phyloP scores from a whole-genome alignment of 2,329 filamentous ascomycete species.

The Fusarium irregulare region DNA sequence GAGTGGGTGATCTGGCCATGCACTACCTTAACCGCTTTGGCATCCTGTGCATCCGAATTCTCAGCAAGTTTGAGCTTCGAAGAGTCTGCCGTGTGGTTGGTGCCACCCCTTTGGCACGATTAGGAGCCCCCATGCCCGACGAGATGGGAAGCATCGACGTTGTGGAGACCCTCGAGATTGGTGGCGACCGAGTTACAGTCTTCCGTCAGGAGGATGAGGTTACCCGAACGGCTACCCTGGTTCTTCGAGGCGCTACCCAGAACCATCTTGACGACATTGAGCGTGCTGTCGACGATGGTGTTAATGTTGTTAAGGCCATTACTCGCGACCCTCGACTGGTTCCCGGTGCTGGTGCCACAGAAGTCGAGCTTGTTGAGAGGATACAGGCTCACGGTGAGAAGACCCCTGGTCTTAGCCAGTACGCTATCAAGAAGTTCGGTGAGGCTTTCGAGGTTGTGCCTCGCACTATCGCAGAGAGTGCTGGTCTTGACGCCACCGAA shows the following conservation, averaged over 20 bases:
- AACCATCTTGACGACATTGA: slow-evolving; percentile 98
- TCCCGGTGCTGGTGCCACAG: slow-evolving; percentile 92
- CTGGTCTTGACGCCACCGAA: slow-evolving; percentile 96
- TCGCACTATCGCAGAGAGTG: slow-evolving; percentile 92
- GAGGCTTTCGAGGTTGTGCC: slow-evolving; percentile 98
- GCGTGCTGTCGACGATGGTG: slow-evolving; percentile 95
- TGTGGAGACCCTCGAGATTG: slow-evolving; percentile 97
- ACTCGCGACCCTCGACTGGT: slow-evolving; percentile 92
- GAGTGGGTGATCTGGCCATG: slow-evolving; percentile 93
- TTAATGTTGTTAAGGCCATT: slow-evolving; percentile 98
- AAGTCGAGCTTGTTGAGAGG: slow-evolving; percentile 92
- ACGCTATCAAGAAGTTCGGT: slow-evolving; percentile 96
- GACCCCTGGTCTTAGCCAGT: slow-evolving; percentile 91
- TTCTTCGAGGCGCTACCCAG: slow-evolving; percentile 94
- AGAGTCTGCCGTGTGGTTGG: slow-evolving; percentile 95
- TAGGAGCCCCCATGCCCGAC: slow-evolving; percentile 99
- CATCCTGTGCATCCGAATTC: slow-evolving; percentile 94
- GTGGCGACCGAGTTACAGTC: slow-evolving; percentile 96
- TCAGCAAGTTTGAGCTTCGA: slow-evolving; percentile 97
- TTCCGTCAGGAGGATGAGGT: slow-evolving; percentile 96
- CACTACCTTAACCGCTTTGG: slow-evolving; percentile 98
- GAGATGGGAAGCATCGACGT: slow-evolving; percentile 97
- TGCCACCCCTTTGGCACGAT: slow-evolving; percentile 92
- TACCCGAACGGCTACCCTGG: slow-evolving; percentile 92
- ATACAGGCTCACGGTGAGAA: slow-evolving; percentile 91